Conservation (phyloP, 2,329 filamentous ascomycete genomes). For the Fusarium veterinarium region DNA sequence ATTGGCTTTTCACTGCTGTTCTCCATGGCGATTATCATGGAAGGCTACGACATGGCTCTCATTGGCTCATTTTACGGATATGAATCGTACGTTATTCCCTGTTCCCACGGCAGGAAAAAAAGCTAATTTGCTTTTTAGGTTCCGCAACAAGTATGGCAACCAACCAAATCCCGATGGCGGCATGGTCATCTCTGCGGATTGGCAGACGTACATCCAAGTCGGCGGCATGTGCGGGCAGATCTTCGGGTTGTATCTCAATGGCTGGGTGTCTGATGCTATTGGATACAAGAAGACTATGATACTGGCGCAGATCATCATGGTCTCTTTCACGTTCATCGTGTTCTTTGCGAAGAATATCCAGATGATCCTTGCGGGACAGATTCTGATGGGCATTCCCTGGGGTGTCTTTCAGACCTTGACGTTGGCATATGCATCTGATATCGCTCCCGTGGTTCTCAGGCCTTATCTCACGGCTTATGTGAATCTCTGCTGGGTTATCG, state of each 20-base stretch:
- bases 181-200: constrained; percentile 38
- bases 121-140: constrained; percentile 15
- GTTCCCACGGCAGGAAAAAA: no score
- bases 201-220: constrained; percentile 52
- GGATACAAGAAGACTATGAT: constrained; percentile 71
- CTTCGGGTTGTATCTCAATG: constrained; percentile 70
- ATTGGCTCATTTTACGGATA: constrained; percentile 57
- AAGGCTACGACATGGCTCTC: constrained; percentile 55
- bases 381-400: constrained; percentile 68
- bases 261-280: constrained; percentile 69
- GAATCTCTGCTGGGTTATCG: constrained; percentile 63
- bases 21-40: constrained; percentile 56
- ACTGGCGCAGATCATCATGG: constrained; percentile 59
- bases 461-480: constrained; percentile 61
- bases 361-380: constrained; percentile 65
- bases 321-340: constrained; percentile 67
- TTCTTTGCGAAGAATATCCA: constrained; percentile 68
- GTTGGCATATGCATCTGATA: constrained; percentile 73
- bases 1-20: constrained; percentile 57
- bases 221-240: constrained; percentile 67
- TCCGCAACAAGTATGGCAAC: constrained; percentile 63
- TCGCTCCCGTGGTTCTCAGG: constrained; percentile 69
- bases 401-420: constrained; percentile 64
- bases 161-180: constrained; percentile 30
- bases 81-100: constrained; percentile 35